These are phyloP conservation scores for Quercus parvula DNA, from an alignment of 306 rosid genomes.

Conservation along the genomic window DNA sequence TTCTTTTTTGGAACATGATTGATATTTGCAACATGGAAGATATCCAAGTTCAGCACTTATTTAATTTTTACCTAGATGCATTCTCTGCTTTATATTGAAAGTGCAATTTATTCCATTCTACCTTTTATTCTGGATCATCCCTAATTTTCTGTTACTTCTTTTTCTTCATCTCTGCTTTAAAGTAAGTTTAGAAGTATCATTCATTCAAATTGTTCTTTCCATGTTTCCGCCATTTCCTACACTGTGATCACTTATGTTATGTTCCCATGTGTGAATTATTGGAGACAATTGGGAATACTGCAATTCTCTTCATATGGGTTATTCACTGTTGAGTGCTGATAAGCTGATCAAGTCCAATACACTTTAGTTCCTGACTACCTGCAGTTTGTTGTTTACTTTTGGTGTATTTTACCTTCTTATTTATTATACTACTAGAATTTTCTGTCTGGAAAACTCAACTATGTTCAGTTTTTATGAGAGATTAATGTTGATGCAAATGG, in stretches of 20 bases:
- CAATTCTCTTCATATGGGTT: background rate
- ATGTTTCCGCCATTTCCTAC: background rate
- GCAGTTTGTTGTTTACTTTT: background rate
- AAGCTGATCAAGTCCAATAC: background rate
- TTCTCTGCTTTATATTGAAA: background rate
- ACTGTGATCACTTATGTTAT: background rate
- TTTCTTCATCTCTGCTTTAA: background rate
- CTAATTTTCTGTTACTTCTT: background rate
- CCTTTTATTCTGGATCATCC: background rate
- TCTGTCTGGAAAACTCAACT: background rate
- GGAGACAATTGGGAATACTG: background rate
- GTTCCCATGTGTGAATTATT: background rate
- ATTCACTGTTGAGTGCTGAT: background rate
- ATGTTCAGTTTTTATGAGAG: background rate
- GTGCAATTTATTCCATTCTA: background rate
- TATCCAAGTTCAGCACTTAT: background rate
- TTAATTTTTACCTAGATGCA: background rate
- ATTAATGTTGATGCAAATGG: background rate
- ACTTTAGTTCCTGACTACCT: background rate
- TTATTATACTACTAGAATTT: background rate
- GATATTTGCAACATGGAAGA: background rate
- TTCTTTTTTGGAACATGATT: background rate
- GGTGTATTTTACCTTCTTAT: background rate
- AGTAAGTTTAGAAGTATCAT: background rate
- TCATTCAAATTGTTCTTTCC: background rate